These are phyloP conservation scores for Capronia americana DNA, from an alignment of 2,329 filamentous ascomycete species.

Conservation along the genomic window DNA sequence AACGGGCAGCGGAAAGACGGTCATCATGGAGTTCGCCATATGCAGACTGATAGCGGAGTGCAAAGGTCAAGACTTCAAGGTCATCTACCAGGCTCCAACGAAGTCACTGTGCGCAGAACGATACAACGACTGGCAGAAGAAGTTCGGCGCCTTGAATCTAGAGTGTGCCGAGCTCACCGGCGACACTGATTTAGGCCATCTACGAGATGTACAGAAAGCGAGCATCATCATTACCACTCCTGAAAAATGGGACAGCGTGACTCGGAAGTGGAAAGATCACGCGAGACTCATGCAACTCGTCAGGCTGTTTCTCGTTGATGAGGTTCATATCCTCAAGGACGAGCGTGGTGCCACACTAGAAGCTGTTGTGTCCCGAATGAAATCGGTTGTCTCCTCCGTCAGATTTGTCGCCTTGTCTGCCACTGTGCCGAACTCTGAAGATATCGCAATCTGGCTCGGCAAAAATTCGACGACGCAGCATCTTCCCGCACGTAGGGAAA, in stretches of 20 bases:
- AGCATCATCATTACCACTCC: slow-evolving; percentile 86
- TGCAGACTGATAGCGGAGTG: slow-evolving; percentile 69
- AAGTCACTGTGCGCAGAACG: slow-evolving; percentile 82
- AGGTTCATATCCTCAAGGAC: slow-evolving; percentile 86
- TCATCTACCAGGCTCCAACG: slow-evolving; percentile 83
- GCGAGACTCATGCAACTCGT: slow-evolving; percentile 74
- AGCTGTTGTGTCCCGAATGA: slow-evolving; percentile 86
- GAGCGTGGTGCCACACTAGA: slow-evolving; percentile 79
- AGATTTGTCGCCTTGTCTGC: slow-evolving; percentile 83
- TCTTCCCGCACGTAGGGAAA: slow-evolving; percentile 69
- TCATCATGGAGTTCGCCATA: slow-evolving; percentile 79
- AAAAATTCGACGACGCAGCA: slow-evolving; percentile 65
- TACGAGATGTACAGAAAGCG: slow-evolving; percentile 72
- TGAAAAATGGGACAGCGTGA: slow-evolving; percentile 91
- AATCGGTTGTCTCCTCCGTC: slow-evolving; percentile 74
- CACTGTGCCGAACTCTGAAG: slow-evolving; percentile 80
- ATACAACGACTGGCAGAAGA: slow-evolving; percentile 76
- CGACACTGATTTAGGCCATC: slow-evolving; percentile 72
- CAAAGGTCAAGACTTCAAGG: slow-evolving; percentile 71
- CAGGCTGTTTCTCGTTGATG: slow-evolving; percentile 82
- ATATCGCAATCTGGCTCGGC: slow-evolving; percentile 81
- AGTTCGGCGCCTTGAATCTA: slow-evolving; percentile 72
- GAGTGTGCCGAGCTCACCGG: slow-evolving; percentile 80
- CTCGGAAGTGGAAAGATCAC: slow-evolving; percentile 84
- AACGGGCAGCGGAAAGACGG: slow-evolving; percentile 86